Base-by-base conservation (phyloP, 495 filamentous ascomycete genomes). In the Pseudomonodictys pantanalensis region DNA sequence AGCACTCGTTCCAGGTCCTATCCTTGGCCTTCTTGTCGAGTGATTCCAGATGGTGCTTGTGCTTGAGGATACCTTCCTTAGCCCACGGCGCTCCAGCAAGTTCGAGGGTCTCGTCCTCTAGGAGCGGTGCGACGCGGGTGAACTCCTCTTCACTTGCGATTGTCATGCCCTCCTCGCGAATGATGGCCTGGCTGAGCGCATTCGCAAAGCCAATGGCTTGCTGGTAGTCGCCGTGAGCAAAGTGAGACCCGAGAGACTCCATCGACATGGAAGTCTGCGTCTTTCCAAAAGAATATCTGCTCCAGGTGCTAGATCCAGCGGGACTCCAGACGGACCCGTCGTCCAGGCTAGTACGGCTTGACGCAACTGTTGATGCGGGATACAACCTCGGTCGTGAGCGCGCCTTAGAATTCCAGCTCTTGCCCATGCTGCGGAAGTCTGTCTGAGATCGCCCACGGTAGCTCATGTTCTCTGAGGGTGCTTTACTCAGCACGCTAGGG, bases 191-290 rank as follows among this genome's bases (percentile, higher is more conserved):
- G 62, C 89, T 95, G 2, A 99, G 81, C 15, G 93, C 93, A 73
- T 96, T 97, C 35, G 95, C 93, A 69, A 99, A 99, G 0, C 93
- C 93, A 67, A 99, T 96, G 0, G 91, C 95, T 68, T 95, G 91
- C 66, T 96, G 90, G 67, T 92, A 97, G 66, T 95, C 93, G 23
- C 85, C 85, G 25, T 84, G 84, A 2, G 85, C 86, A 72, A 84
- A 89, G n/a, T 82, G 79, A 1, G 88, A 92, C 17, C 85, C 83
- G 62, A 96, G 82, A 0, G 90, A 95, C 71, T 93, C 90, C 61
- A 95, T 87, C 11, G 92, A 96, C 75, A 91, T 88, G 2, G 91
- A 89, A 5, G 92, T 92, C 52, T 92, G 85, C 3, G 89, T 92
- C 67, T 92, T 91, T 39, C 91, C 89, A 55, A 95, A 77, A 1